A percentile compares a stretch with the other conserved stretches of the same genome.
Evolutionary conservation across 2,329 filamentous ascomycete genomes (phyloP).

Genomic region (Plectosphaerella sp.): DNA sequence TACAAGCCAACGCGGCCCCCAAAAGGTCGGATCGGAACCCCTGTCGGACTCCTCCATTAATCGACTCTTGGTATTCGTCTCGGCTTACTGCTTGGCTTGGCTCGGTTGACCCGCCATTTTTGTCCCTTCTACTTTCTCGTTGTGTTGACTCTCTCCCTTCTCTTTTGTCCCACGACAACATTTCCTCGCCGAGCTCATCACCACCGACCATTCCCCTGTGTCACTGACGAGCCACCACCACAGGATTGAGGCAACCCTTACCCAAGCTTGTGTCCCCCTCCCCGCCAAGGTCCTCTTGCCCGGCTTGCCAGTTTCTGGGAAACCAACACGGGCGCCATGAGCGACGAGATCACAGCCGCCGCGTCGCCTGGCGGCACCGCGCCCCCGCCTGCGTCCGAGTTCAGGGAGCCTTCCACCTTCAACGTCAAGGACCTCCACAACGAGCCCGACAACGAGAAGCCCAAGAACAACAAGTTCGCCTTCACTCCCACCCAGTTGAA

Average conservation of each 20-base stretch:
- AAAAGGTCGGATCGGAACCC: not conserved
- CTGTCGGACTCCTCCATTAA: not conserved
- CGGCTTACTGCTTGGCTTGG: not conserved
- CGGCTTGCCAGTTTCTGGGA: not conserved
- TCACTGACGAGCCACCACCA: too few relatives aligned
- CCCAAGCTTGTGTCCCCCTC: not conserved
- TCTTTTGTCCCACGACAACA: not conserved
- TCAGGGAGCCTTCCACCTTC: not conserved
- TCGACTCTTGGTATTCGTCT: not conserved
- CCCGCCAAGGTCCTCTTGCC: not conserved
- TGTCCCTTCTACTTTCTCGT: not conserved
- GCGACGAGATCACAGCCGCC: constrained; percentile 2
- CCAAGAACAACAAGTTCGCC: constrained; percentile 43
- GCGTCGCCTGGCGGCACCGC: not conserved
- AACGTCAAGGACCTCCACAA: constrained; percentile 4
- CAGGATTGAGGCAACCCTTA: not conserved
- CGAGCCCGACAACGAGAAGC: constrained; percentile 5
- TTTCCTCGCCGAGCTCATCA: not conserved
- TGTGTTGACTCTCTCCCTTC: not conserved
- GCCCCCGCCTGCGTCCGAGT: not conserved
- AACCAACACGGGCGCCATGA: not conserved
- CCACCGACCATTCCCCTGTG: too few relatives aligned
- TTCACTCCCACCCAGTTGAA: constrained; percentile 50
- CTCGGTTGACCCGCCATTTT: not conserved
- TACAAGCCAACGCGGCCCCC: too few relatives aligned